Base-by-base conservation (phyloP, 1,284 basidiomycete genomes). In the Lentinus polychrous region DNA sequence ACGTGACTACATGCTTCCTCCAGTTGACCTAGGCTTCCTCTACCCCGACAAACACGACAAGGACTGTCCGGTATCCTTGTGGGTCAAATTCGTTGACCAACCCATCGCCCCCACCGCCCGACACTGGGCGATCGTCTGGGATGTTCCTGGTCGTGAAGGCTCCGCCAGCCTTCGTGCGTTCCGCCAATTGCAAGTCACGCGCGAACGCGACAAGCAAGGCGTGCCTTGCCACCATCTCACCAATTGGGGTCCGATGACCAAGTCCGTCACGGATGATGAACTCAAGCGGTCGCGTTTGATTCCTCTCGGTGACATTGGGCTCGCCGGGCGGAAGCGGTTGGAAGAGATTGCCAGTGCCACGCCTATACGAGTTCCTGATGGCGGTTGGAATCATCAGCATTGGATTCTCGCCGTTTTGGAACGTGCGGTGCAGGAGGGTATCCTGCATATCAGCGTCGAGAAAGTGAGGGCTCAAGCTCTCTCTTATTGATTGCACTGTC, bases 211-310 rank as follows among this genome's bases (percentile, higher is more conserved):
- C 18, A 27, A 33, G 31, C 22, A 33, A 15, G 42, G 42, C 24
- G 31, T 32, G 15, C 42, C 42, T 15, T 43, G 42, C 31, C 7
- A 15, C 14, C 42, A 43, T 15, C 31, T 43, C n/a, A 43, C 42
- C 22, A 43, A 43, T 15, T 43, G 42, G 42, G 42, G 42, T n/a
- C 42, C 42, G 14, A 43, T 43, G 42, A 43, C 42, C 11, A 43
- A 43, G 31, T 20, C 31, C 4, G 23, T 32, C 22, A 33, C 42
- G 11, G n/a, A 20, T 14, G 42, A 43, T 43, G 31, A 32, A 5
- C n/a, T 43, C 22, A 33, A 17, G 3, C 23, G 31, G 31, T 43
- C 42, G n/a, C 20, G 42, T 10, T 32, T 43, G 24, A 43, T 43
- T 8, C 42, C 11, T 4, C 31, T 43, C 15, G 42, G 42, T n/a